Evolutionary conservation across 805 yeast genomes (phyloP), one percentile per base, ranked within the genome.

Genomic region (Hyphopichia homilentoma): DNA sequence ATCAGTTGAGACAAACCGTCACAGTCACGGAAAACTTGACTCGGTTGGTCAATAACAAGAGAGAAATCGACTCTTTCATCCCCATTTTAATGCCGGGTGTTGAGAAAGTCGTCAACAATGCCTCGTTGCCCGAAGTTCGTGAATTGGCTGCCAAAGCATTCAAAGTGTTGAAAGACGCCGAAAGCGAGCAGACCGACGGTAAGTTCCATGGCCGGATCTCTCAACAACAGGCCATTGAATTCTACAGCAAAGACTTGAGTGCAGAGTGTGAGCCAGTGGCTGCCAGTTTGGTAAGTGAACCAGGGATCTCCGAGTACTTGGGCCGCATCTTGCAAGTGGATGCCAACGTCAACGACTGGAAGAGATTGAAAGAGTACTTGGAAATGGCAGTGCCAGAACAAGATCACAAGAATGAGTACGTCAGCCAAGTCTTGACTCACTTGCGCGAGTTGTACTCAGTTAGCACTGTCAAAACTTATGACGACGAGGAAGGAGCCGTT

Each of bases 41-140:
- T 18, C 79, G 97, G 63, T 74, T 90, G 58, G 97, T 90, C 30
- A 90, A 89, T 68, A 86, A 90, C 68, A 84, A 87, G 52, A 73
- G 85, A 48, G 97, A 90, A 65, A 88, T 93, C 54, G 94, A 84
- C 59, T 70, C 77, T 21, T 90, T 77, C 54, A 84, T 93, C 45
- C 97, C 97, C 26, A 70, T 76, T 47, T 73, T 90, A 46, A 65
- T 82, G 58, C 98, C 98, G n/a, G 95, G 96, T 56, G 81, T 93
- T 27, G 77, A 81, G 59, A 87, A 79, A 57, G 96, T 93, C 25
- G 80, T 83, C 30, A 76, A 84, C 35, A 84, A 89, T 33, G 97
- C 97, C 25, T 82, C 97, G 7, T 70, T 86, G 56, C 97, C 97
- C 25, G 98, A 90, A 61, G 97, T 93, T 32, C 82, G 98, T 73